phyloP scores from a whole-genome alignment of 192 early-diverging fungal genomes.

The Coemansia biformis region DNA sequence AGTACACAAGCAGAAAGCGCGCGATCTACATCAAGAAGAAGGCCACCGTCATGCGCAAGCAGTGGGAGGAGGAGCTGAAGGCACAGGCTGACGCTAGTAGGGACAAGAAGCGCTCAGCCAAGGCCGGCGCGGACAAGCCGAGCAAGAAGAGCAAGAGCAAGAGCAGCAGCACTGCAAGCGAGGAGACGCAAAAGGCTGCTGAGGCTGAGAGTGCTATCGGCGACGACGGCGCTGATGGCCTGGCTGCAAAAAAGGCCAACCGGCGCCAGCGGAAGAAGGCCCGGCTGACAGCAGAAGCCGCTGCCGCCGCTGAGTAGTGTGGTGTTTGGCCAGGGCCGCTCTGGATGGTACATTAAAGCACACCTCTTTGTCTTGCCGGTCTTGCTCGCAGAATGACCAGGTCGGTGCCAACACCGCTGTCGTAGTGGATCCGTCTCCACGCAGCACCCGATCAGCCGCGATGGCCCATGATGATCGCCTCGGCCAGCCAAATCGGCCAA shows the following conservation, averaged over 20 bases:
- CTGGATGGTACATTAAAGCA: no score
- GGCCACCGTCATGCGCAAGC: constrained; percentile 12
- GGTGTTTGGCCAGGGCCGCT: no score
- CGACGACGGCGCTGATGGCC: not conserved
- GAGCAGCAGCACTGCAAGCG: no score
- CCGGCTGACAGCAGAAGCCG: constrained; percentile 9
- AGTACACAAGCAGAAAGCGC: constrained; percentile 57
- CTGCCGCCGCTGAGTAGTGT: not conserved
- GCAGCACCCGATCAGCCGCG: no score
- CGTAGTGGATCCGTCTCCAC: no score
- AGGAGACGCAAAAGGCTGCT: no score
- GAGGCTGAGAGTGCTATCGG: not conserved
- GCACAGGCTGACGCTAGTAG: constrained; percentile 16
- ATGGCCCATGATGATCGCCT: no score
- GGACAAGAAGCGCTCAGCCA: constrained; percentile 38
- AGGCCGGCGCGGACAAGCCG: constrained; percentile 10
- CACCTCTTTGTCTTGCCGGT: no score
- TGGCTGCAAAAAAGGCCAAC: constrained; percentile 17
- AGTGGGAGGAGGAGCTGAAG: constrained; percentile 28
- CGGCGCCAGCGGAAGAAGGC: constrained; percentile 46
- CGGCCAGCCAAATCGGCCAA: no score
- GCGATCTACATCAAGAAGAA: constrained; percentile 48
- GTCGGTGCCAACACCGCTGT: no score
- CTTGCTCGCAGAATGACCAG: no score
- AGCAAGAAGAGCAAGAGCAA: constrained; percentile 17